Conservation (phyloP, 257 asterid genomes). For the Nemophila menziesii region DNA sequence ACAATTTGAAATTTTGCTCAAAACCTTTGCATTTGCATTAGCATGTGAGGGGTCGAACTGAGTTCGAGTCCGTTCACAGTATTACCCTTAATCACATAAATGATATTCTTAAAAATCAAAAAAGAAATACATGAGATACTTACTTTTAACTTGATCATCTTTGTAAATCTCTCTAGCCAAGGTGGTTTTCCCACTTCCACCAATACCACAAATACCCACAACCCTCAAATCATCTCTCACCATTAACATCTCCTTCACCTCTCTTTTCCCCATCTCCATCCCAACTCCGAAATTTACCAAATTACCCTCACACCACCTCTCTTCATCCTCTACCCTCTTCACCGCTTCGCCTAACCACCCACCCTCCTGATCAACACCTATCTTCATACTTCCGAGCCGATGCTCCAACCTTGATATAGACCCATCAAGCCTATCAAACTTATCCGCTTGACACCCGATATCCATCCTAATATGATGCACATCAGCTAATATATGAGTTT, state of each 20-base stretch:
- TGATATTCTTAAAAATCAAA: too few species aligned
- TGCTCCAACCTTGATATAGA: slow-evolving; percentile 47
- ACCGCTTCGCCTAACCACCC: slow-evolving; percentile 67
- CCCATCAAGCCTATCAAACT: slow-evolving; percentile 42
- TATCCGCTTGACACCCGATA: slow-evolving; percentile 47
- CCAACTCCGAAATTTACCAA: slow-evolving; percentile 51
- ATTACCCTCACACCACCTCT: slow-evolving; percentile 50
- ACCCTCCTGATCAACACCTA: slow-evolving; percentile 52
- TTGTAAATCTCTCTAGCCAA: slow-evolving; percentile 77
- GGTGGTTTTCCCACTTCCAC: slow-evolving; percentile 89
- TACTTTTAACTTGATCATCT: slow-evolving; percentile 58
- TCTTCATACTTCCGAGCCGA: slow-evolving; percentile 59
- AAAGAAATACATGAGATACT: slow-evolving; percentile 6
- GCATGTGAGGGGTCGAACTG: too few species aligned
- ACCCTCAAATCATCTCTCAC: slow-evolving; percentile 21
- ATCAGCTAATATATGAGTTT: slow-evolving; percentile 81
- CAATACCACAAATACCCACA: slow-evolving; percentile 69
- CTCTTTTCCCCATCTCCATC: slow-evolving; percentile 65
- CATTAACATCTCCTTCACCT: slow-evolving; percentile 59
- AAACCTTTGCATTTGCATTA: too few species aligned
- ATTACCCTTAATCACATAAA: too few species aligned
- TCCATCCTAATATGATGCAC: slow-evolving; percentile 71
- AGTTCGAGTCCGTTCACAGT: too few species aligned
- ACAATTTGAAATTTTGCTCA: too few species aligned
- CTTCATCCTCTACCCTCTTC: slow-evolving; percentile 64